Conservation (phyloP, 129 eudicot species). For the Glebionis coronaria region DNA sequence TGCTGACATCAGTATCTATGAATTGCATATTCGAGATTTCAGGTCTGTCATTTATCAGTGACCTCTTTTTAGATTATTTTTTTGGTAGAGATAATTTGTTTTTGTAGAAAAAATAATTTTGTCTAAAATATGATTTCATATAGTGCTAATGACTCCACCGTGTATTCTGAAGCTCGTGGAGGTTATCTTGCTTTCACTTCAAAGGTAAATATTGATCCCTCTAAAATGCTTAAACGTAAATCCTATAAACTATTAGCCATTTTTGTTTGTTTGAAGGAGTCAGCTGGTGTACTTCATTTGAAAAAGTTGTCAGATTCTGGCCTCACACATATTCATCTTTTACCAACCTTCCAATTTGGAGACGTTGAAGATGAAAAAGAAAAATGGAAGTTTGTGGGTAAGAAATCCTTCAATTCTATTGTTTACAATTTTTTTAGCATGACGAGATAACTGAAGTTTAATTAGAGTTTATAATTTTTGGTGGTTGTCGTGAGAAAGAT, state of each 20-base stretch:
- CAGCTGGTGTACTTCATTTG: conserved; percentile 77
- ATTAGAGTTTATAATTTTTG: conserved; percentile 5
- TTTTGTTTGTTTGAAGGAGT: conserved; percentile 76
- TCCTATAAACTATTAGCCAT: conserved; percentile 2
- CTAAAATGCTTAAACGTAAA: conserved; percentile 4
- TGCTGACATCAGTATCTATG: conserved; percentile 83
- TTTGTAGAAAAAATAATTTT: too few species aligned
- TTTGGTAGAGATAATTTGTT: too few species aligned
- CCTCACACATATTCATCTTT: conserved; percentile 85
- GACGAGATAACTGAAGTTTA: neutral
- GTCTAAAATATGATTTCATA: conserved; percentile 10
- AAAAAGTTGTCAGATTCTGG: conserved; percentile 80
- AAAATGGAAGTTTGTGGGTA: conserved; percentile 87
- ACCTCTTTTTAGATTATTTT: neutral
- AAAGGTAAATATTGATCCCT: conserved; percentile 41
- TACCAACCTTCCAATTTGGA: conserved; percentile 91
- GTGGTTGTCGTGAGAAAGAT: conserved; percentile 25
- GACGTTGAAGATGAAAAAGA: conserved; percentile 75
- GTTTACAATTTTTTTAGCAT: neutral
- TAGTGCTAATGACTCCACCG: conserved; percentile 72
- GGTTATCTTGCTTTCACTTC: conserved; percentile 93
- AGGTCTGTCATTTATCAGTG: conserved; percentile 41
- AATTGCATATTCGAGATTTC: conserved; percentile 93
- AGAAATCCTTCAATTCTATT: conserved; percentile 3
- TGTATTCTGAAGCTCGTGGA: conserved; percentile 63